Conservation (phyloP, 2,329 filamentous ascomycete genomes). For the Knufia petricola region DNA sequence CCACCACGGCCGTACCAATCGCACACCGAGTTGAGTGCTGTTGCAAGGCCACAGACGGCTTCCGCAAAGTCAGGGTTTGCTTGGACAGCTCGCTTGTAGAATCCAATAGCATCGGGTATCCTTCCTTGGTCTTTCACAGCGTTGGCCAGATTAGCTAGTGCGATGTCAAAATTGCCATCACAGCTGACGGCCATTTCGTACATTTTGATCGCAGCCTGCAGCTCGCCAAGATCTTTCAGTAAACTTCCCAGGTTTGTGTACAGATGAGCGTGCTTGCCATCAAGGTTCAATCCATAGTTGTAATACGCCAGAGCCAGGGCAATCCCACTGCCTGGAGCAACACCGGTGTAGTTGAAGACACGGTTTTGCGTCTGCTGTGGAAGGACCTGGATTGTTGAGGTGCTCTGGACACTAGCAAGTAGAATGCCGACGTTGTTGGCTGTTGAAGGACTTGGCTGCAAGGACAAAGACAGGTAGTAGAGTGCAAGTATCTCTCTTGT, state of each 20-base stretch:
- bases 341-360: conserved; percentile 48
- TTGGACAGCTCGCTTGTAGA: conserved; percentile 80
- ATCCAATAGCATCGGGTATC: conserved; percentile 81
- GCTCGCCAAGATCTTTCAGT: conserved; percentile 89
- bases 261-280: conserved; percentile 83
- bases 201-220: conserved; percentile 88
- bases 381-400: conserved; percentile 16
- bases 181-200: conserved; percentile 90
- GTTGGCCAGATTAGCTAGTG: conserved; percentile 90
- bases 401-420: conserved; percentile 85
- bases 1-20: conserved; percentile 88
- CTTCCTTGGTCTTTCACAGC: conserved; percentile 94
- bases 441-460: conserved; percentile 93
- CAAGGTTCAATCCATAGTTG: conserved; percentile 81
- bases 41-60: conserved; percentile 89
- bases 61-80: conserved; percentile 96
- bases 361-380: conserved; percentile 7
- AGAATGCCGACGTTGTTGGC: conserved; percentile 97
- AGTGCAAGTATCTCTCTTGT: conserved; percentile 88
- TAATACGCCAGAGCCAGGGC: conserved; percentile 87
- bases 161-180: conserved; percentile 93
- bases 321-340: conserved; percentile 76
- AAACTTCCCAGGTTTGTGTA: conserved; percentile 95
- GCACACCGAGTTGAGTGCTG: conserved; percentile 91
- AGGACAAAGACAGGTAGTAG: conserved; percentile 87